Percentiles rank a stretch among this genome's conserved stretches.
Conservation (phyloP, 805 yeast genomes). For the Yarrowia osloensis region DNA sequence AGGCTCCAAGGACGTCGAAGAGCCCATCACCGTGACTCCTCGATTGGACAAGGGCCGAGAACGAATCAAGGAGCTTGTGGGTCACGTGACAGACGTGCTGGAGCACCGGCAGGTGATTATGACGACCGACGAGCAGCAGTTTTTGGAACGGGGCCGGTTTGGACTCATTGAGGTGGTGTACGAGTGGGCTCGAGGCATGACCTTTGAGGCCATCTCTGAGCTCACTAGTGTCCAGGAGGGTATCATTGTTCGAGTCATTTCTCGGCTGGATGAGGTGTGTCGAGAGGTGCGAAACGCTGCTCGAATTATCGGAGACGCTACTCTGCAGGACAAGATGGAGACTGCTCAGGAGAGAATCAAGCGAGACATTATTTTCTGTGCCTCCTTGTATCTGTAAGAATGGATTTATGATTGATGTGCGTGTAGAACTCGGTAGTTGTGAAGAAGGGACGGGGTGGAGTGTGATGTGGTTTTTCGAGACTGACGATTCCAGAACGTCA, state of each 20-base stretch:
- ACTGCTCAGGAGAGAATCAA: constrained; percentile 93
- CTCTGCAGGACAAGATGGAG: constrained; percentile 84
- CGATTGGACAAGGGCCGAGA: constrained; percentile 63
- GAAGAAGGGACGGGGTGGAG: too few relatives aligned
- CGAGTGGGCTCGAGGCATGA: constrained; percentile 96
- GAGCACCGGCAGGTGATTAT: constrained; percentile 68
- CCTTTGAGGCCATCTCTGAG: constrained; percentile 88
- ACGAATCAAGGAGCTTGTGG: constrained; percentile 70
- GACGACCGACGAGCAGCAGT: constrained; percentile 82
- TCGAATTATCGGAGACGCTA: constrained; percentile 88
- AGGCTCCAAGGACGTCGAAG: constrained; percentile 71
- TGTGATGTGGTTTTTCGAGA: too few relatives aligned
- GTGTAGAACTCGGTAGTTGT: too few relatives aligned
- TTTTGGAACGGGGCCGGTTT: constrained; percentile 79
- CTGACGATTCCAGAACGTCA: too few relatives aligned
- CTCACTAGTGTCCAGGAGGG: constrained; percentile 93
- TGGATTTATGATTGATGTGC: background rate
- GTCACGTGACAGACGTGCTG: constrained; percentile 61
- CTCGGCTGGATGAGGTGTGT: constrained; percentile 91
- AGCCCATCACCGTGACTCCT: constrained; percentile 70
- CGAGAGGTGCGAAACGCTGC: constrained; percentile 94
- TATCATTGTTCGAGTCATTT: constrained; percentile 92
- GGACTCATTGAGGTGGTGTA: constrained; percentile 91
- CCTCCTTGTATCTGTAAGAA: constrained; percentile 77
- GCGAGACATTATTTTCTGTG: constrained; percentile 96